These are phyloP conservation scores for Ciborinia camelliae DNA, from an alignment of 2,329 filamentous ascomycete species.

Conservation along the genomic window DNA sequence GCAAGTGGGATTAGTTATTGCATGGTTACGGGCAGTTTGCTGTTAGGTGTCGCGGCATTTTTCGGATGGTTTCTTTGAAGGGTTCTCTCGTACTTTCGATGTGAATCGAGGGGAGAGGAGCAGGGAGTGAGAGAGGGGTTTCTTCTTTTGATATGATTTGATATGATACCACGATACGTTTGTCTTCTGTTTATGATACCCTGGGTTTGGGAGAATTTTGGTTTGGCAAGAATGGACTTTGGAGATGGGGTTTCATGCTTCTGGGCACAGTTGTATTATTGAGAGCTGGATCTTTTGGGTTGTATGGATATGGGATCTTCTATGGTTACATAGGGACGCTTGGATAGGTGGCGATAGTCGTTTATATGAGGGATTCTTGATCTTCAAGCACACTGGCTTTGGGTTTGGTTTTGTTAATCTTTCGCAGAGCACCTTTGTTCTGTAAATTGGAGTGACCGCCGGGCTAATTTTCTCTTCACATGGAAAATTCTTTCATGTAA, in stretches of 20 bases:
- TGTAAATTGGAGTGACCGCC: background rate
- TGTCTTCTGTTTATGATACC: conserved; percentile 1
- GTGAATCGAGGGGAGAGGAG: background rate
- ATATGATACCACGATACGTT: background rate
- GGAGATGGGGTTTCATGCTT: background rate
- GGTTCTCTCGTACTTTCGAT: background rate
- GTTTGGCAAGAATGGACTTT: background rate
- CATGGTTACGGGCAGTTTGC: background rate
- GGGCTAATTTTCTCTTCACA: background rate
- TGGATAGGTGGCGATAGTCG: background rate
- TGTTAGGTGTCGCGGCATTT: background rate
- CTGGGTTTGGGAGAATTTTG: background rate
- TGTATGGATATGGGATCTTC: background rate
- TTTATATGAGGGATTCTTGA: background rate
- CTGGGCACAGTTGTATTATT: background rate
- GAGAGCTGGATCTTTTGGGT: background rate
- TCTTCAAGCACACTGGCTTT: background rate
- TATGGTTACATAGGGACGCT: background rate
- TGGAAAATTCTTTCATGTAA: background rate
- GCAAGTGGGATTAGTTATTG: conserved; percentile 6
- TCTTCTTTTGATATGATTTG: background rate
- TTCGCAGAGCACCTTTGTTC: background rate
- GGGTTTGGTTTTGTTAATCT: background rate
- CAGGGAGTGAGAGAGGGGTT: background rate
- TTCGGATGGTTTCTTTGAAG: conserved; percentile 8